A percentile compares a stretch with the other conserved stretches of the same genome.
phyloP scores from a whole-genome alignment of 306 rosid species.

The Vicia sativa region DNA sequence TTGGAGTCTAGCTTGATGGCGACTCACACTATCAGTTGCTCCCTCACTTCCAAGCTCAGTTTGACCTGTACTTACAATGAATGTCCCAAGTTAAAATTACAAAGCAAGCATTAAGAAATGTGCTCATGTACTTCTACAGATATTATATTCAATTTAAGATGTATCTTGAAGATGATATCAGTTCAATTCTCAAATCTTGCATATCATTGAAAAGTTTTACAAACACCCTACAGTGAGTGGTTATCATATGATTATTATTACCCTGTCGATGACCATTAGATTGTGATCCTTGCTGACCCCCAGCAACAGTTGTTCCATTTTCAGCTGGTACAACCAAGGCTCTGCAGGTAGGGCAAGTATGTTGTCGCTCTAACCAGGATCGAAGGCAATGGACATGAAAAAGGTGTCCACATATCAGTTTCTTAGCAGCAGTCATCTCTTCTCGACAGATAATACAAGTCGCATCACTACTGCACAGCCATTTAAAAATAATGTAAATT shows the following conservation, averaged over 20 bases:
- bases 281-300: slow-evolving; percentile 67
- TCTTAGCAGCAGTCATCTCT: slow-evolving; percentile 98
- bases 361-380: slow-evolving; percentile 98
- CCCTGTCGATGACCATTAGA: slow-evolving; percentile 71
- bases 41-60: slow-evolving; percentile 53
- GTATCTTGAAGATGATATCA: slow-evolving; percentile 22
- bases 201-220: slow-evolving; percentile 10
- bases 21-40: slow-evolving; percentile 59
- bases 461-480: slow-evolving; percentile 83
- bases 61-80: slow-evolving; percentile 57
- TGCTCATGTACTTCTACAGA: neutral
- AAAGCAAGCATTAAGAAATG: slow-evolving; percentile 9
- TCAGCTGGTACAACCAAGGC: slow-evolving; percentile 96
- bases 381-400: slow-evolving; percentile 98
- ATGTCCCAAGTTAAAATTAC: slow-evolving; percentile 43
- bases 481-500: slow-evolving; percentile 25
- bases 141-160: neutral
- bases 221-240: slow-evolving; percentile 14
- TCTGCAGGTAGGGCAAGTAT: slow-evolving; percentile 98
- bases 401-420: slow-evolving; percentile 92
- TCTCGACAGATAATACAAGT: slow-evolving; percentile 99
- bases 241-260: slow-evolving; percentile 37
- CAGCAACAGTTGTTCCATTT: slow-evolving; percentile 61
- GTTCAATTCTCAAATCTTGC: slow-evolving; percentile 29
- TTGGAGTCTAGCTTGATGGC: slow-evolving; percentile 84